Evolutionary conservation across 2,329 filamentous ascomycete genomes (phyloP).

Genomic region (Fusarium coffeatum): DNA sequence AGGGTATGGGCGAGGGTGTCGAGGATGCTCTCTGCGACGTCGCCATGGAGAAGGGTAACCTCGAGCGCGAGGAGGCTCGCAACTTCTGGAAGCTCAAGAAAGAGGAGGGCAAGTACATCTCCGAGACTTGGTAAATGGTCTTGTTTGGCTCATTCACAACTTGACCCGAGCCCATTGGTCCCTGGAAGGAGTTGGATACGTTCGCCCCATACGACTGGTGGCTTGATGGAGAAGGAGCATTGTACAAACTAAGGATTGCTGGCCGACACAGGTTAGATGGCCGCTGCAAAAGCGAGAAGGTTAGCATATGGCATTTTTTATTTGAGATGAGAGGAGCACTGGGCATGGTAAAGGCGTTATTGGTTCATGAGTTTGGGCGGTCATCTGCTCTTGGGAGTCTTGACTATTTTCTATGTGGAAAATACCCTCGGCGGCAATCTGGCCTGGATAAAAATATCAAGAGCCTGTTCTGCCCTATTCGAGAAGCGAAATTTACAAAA

Average conservation of each 20-base stretch:
- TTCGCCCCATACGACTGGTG: constrained; percentile 6
- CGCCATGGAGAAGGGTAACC: constrained; percentile 90
- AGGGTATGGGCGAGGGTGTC: constrained; percentile 98
- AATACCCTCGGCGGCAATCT: constrained; percentile 24
- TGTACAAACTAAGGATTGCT: constrained; percentile 11
- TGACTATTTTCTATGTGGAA: constrained; percentile 27
- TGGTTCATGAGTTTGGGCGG: constrained; percentile 2
- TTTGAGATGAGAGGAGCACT: constrained; percentile 28
- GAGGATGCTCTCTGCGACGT: constrained; percentile 89
- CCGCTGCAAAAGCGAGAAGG: constrained; percentile 37
- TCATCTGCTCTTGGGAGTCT: background rate
- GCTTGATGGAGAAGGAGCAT: background rate
- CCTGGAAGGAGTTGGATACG: background rate
- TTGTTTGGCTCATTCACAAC: too few relatives aligned
- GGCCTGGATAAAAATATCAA: constrained; percentile 11
- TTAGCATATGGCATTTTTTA: constrained; percentile 30
- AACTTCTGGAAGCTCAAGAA: constrained; percentile 94
- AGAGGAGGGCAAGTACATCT: constrained; percentile 94
- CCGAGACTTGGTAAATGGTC: constrained; percentile 72
- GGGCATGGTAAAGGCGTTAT: constrained; percentile 38
- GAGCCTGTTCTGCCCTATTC: constrained; percentile 14
- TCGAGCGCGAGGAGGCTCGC: constrained; percentile 82
- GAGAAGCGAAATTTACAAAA: constrained; percentile 11
- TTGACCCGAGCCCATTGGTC: background rate
- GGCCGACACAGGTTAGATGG: constrained; percentile 38